Evolutionary conservation across 2,329 filamentous ascomycete genomes (phyloP).

Genomic region (Aspergillus sp.): DNA sequence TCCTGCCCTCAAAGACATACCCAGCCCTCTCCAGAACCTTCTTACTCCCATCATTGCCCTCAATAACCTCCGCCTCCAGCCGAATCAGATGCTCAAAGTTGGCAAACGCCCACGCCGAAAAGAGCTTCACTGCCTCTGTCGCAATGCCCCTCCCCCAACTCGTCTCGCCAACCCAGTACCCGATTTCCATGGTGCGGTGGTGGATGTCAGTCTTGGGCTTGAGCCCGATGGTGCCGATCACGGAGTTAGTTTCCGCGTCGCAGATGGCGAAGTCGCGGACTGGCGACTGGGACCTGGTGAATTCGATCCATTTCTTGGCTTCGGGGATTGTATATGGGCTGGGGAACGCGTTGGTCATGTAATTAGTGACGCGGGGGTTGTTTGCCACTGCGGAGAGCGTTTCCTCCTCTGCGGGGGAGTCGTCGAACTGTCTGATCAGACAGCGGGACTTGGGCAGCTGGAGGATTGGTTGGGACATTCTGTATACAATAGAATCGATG

Average conservation of each 20-base stretch:
- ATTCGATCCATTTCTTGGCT: constrained; percentile 2
- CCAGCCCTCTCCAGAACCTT: constrained; percentile 11
- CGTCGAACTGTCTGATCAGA: constrained; percentile 5
- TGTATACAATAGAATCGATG: no score
- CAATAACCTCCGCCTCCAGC: constrained; percentile 9
- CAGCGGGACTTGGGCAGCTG: not conserved
- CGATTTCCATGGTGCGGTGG: constrained; percentile 9
- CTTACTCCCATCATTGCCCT: constrained; percentile 10
- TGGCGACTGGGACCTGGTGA: not conserved
- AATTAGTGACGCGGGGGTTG: constrained; percentile 11
- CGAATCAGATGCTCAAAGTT: constrained; percentile 1
- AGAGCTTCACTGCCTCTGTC: constrained; percentile 1
- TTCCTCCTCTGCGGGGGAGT: not conserved
- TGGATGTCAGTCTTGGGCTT: not conserved
- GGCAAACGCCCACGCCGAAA: constrained; percentile 8
- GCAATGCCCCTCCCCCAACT: constrained; percentile 12
- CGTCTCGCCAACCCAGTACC: constrained; percentile 13
- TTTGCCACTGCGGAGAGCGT: not conserved
- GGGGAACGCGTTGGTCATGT: constrained; percentile 12
- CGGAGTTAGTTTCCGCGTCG: not conserved
- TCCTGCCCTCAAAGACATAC: constrained; percentile 6
- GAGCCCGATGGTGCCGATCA: constrained; percentile 8
- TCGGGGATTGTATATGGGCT: constrained; percentile 4
- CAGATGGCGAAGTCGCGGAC: not conserved
- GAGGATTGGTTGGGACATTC: not conserved